phyloP scores from a whole-genome alignment of 2,329 filamentous ascomycete species.

The Cercospora berteroae region DNA sequence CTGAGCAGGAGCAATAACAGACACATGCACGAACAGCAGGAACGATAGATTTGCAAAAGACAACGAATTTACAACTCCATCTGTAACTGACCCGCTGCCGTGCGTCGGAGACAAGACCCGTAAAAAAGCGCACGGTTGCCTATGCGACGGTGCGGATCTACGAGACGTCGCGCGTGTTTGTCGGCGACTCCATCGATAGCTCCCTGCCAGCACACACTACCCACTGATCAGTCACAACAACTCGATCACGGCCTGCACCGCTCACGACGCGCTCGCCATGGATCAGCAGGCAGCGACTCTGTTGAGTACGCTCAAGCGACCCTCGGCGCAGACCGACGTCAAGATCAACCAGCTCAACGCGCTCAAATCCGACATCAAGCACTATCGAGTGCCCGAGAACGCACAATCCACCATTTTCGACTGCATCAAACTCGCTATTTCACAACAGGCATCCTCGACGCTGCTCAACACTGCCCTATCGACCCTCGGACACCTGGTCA shows the following conservation, averaged over 20 bases:
- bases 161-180: neutral
- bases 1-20: neutral
- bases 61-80: neutral
- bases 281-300: constrained; percentile 57
- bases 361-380: constrained; percentile 87
- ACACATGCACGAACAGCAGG: neutral
- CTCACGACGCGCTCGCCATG: constrained; percentile 42
- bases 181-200: neutral
- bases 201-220: neutral
- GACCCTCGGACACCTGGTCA: constrained; percentile 81
- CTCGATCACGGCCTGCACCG: neutral
- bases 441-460: constrained; percentile 68
- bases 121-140: neutral
- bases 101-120: neutral
- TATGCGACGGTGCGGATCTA: neutral
- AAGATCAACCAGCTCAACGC: constrained; percentile 70
- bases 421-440: constrained; percentile 70
- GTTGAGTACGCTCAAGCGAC: constrained; percentile 56
- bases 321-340: constrained; percentile 65
- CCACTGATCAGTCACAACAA: constrained; percentile 1
- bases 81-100: neutral
- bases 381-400: constrained; percentile 79
- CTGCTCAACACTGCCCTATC: constrained; percentile 83
- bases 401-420: constrained; percentile 75
- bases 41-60: neutral